Evolutionary conservation across 192 early-diverging fungal genomes (phyloP), one percentile per base, ranked within the genome.

Genomic region (Chytriomyces sp.): DNA sequence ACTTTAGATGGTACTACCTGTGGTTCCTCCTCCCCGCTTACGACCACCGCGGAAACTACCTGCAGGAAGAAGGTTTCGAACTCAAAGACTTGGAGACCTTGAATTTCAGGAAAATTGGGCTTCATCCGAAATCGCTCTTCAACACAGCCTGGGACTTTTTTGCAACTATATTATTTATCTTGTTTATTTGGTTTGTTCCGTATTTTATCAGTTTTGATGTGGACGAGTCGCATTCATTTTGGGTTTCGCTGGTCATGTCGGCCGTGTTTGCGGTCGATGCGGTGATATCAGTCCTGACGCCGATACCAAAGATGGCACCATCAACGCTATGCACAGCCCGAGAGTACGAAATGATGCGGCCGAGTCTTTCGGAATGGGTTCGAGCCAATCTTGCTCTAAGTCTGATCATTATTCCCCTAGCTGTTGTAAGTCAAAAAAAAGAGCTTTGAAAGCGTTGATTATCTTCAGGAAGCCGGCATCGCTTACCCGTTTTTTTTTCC

Each of bases 11-110:
- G 50, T 28, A 7, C 16, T 57, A n/a, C 13, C 50, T 70, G 18
- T 23, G 49, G 9, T 70, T 70, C 50, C 45, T 70, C 24, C n/a
- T 70, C 9, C 69, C 69, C 23, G 69, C 69, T 10, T 70, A 57
- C 26, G 69, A 70, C 16, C 49, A 50, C 7, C 20, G 45, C 4
- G 69, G 69, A 28, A 8, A n/a, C 0, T 57, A 26, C 26, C 45
- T 70, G 48, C 24, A 50, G 20, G 50, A 43, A 16, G 18, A 18
- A 16, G n/a, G 57, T 26, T 70, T 70, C 50, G 57, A 70, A n/a
- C 10, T 8, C 10, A 70, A 11, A 8, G 69, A 70, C 26, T 70
- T 70, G 13, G 49, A 70, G 43, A 18, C 2, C 28, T 47, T 70
- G 7, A 23, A 8, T 9, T 70, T 70, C 57, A 20, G 8, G 7